Evolutionary conservation across 192 early-diverging fungal genomes (phyloP), one percentile per base, ranked within the genome.

Genomic region (Martensiomyces pterosporus): DNA sequence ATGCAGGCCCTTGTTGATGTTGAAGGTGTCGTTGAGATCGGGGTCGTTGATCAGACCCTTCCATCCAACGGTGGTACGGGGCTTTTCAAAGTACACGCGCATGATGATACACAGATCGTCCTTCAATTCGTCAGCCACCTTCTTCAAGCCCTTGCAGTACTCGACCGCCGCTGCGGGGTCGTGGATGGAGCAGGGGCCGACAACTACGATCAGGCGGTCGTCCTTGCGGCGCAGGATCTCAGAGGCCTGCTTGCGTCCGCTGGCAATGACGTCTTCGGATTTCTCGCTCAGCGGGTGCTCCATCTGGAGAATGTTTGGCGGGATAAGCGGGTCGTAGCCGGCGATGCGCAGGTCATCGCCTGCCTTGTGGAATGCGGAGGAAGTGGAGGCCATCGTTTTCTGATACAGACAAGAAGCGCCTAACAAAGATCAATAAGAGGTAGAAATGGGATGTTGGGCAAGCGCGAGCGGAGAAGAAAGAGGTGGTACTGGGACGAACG

Each of bases 51-150:
- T 90, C 43, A 90, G 67, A 24, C 88, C 88, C 70, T 87, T 87
- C 89, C 85, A 88, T 13, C 87, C 94, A 39, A 96, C 91, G 8
- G 93, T 96, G 2, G 94, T 96, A 51, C 94, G 78, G 29, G 94
- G 94, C 76, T 98, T 98, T 60, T 98, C 94, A 85, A 98, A 96
- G 83, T 98, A 98, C 51, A 87, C 82, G 24, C 94, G 82, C 94
- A 98, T 98, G 43, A 98, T 78, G 50, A 98, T 87, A 29, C 86
- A 64, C 43, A 98, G 60, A 13, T 93, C 90, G 39, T 81, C 83
- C 44, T 82, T 70, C 49, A 83, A 70, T 43, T 75, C 71, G 33
- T 88, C 87, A 1, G 80, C 82, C 33, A 78, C 50, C 19, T 48
- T 53, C 47, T 83, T 83, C 22, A 88, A 55, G 35, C 41, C 57